Base-by-base conservation (phyloP, 495 filamentous ascomycete species). In the Sordaria brevicollis region DNA sequence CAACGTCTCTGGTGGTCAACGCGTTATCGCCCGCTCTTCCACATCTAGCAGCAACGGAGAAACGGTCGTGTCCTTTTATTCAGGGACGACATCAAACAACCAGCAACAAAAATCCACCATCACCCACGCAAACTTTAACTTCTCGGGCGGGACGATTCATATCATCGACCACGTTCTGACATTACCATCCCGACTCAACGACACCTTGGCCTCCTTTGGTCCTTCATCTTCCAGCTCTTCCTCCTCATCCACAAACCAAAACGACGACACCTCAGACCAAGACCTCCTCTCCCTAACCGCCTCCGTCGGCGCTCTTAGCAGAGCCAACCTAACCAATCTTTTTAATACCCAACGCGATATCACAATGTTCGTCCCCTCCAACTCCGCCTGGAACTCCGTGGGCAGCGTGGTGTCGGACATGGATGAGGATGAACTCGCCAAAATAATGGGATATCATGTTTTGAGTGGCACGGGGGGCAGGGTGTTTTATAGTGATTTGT, bases 81-180 rank as follows among this genome's bases (percentile, higher is more conserved):
- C 80, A 6, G 85, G 82, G 8, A 49, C 17, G 8, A 15, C 13
- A 25, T 39, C 15, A 68, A 39, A 69, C 38, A 69, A 67, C 38
- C 65, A 31, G n/a, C n/a, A n/a, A n/a, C n/a, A n/a, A n/a, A n/a
- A 65, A 36, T 62, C 49, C 15, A 62, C 49, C 36, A 67, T 31
- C 5, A 34, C 34, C 31, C 39, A 17, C 29, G 67, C 85, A 83
- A 81, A 92, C 75, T 72, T 89, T 54, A 81, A 82, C 70, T 92
- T 90, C 79, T 83, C 81, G 37, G 85, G 87, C 19, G 90, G 90
- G 39, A 83, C 88, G 1, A 80, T 91, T 35, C 90, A 93, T 75
- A 78, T 92, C 57, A 86, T 93, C 73, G 85, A 92, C 76, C 76
- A 71, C 7, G 78, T 88, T 57, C 81, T 91, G 8, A 80, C 81